Conservation (phyloP, 1,284 basidiomycete species). For the Austroboletus novae-zelandiae region DNA sequence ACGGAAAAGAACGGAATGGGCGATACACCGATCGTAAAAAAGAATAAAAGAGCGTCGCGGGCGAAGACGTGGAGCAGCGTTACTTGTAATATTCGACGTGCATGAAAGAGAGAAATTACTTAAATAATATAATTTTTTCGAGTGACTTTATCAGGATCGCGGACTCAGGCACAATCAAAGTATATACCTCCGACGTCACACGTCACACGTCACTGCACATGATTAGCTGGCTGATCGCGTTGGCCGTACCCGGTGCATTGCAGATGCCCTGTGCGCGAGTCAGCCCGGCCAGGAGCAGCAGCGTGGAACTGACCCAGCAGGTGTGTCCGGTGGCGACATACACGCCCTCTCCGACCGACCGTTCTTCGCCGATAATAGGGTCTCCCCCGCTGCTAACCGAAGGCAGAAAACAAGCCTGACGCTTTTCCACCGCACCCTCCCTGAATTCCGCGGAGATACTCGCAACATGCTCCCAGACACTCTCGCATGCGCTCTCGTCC, state of each 20-base stretch:
- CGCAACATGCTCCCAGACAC: slow-evolving; percentile 49
- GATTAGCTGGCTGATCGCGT: slow-evolving; percentile 54
- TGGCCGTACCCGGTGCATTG: slow-evolving; percentile 69
- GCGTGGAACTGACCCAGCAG: slow-evolving; percentile 51
- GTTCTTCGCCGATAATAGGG: slow-evolving; percentile 60
- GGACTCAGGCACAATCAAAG: slow-evolving; percentile 16
- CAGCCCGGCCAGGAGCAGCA: slow-evolving; percentile 2
- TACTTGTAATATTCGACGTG: neutral
- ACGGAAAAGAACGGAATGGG: slow-evolving; percentile 3
- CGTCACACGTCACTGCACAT: slow-evolving; percentile 34
- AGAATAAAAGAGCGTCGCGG: slow-evolving; percentile 6
- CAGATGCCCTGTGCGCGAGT: slow-evolving; percentile 56
- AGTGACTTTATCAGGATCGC: slow-evolving; percentile 4
- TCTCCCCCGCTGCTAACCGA: slow-evolving; percentile 49
- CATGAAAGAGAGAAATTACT: slow-evolving; percentile 16
- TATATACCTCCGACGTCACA: too few species aligned
- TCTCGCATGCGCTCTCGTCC: slow-evolving; percentile 52
- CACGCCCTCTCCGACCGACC: slow-evolving; percentile 48
- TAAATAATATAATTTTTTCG: too few species aligned
- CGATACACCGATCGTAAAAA: slow-evolving; percentile 25
- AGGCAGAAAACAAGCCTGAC: slow-evolving; percentile 72
- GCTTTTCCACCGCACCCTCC: slow-evolving; percentile 46
- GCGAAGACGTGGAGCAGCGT: neutral
- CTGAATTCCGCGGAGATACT: slow-evolving; percentile 57
- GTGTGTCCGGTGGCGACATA: slow-evolving; percentile 68